These are phyloP conservation scores for Cladosporium sphaerospermum DNA, from an alignment of 2,329 filamentous ascomycete species.

Conservation along the genomic window DNA sequence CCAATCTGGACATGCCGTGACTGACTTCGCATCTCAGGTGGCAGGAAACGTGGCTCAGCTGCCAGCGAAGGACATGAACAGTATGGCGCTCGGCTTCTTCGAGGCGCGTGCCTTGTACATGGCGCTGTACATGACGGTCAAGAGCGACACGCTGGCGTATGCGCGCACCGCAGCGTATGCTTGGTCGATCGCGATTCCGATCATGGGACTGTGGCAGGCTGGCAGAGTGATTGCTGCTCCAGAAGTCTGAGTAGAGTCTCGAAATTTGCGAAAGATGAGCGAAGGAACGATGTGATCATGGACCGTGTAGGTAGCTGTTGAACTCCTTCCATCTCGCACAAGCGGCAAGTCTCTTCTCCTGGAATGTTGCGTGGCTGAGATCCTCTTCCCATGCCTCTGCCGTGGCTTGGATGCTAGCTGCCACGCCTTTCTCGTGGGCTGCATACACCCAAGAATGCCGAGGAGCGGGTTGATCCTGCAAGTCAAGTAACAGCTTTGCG, in stretches of 20 bases:
- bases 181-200: slow-evolving; percentile 23
- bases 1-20: background rate
- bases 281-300: too few relatives aligned
- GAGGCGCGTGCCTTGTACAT: slow-evolving; percentile 19
- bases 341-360: slow-evolving; percentile 4
- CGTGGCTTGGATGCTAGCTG: slow-evolving; percentile 17
- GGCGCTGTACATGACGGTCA: slow-evolving; percentile 19
- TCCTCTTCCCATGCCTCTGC: slow-evolving; percentile 18
- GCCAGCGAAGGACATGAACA: slow-evolving; percentile 19
- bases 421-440: slow-evolving; percentile 22
- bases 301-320: slow-evolving; percentile 12
- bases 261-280: too few relatives aligned
- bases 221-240: slow-evolving; percentile 8
- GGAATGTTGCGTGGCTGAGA: background rate
- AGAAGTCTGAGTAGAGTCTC: background rate
- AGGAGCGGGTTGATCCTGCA: slow-evolving; percentile 22
- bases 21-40: slow-evolving; percentile 6
- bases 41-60: slow-evolving; percentile 20
- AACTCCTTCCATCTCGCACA: slow-evolving; percentile 5
- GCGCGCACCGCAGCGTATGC: slow-evolving; percentile 21
- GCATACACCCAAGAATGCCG: slow-evolving; percentile 26
- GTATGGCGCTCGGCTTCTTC: slow-evolving; percentile 18
- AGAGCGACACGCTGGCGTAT: slow-evolving; percentile 20
- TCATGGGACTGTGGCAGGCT: slow-evolving; percentile 21
- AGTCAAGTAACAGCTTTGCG: slow-evolving; percentile 24